Base-by-base conservation (phyloP, 306 rosid genomes). In the Cicer bijugum region DNA sequence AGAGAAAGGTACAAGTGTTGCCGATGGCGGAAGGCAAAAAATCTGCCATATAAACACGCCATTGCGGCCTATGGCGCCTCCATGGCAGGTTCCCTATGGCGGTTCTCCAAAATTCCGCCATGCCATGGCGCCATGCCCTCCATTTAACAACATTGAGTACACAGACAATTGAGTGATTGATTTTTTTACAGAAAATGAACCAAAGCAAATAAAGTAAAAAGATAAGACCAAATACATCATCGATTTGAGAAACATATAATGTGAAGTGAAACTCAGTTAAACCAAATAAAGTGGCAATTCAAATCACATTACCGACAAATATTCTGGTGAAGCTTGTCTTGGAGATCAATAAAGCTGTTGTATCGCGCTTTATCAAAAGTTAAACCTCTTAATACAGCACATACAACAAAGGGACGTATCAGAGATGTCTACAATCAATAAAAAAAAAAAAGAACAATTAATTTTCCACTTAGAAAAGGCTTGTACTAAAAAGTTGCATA, bases 301-400 rank as follows among this genome's bases (percentile, higher is more conserved):
- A 12, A 60, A 84, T 19, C 64, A 80, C 70, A 86, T 81, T 86
- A 93, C 98, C 98, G 82, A 78, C 98, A 91, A 67, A 93, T 93
- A 79, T 93, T 93, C 20, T 93, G 98, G 80, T 91, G 97, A 68
- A 93, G 96, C 83, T 93, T 93, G 82, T 93, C 98, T 86, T 93
- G 98, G 77, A 93, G 96, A 74, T 93, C 98, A 38, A 93, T 91
- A 59, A 93, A 93, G 86, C 98, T 93, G 81, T 88, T 86, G 85
- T 89, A 93, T 78, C 92, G 88, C 8, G 77, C 86, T 80, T 89
- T 86, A 60, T 85, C 89, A 76, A 93, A 89, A 39, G 89, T 84
- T 38, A 93, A 3, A 64, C 90, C 98, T 81, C 97, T 90, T 59
- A 93, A 80, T 47, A 93, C 85, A 45, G 98, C 98, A 82, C 98